Base-by-base conservation (phyloP, 106 monocot genomes). In the Platanthera zijinensis region DNA sequence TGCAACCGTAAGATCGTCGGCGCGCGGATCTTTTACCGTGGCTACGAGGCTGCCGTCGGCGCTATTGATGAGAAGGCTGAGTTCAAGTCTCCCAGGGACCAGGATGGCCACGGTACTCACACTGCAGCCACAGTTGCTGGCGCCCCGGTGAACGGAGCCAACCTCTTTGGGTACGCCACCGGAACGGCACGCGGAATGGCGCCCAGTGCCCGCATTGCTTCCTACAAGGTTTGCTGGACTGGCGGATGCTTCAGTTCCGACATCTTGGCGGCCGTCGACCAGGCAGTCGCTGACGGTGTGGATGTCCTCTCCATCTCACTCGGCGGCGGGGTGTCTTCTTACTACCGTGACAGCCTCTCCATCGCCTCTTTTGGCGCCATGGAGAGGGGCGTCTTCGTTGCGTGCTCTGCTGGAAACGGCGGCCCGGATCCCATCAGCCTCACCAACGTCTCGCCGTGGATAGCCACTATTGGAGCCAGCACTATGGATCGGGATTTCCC, bases 71-170 rank as follows among this genome's bases (percentile, higher is more conserved):
- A 80, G 79, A 89, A 80, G 78, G 72, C 15, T 15, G 90, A 93
- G 84, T 79, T 69, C 85, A 88, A 87, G 84, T 92, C 93, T 8
- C 89, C 95, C 3, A 79, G 92, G 21, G 92, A 96, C 69, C 84
- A 89, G 50, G 92, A 96, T 71, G 92, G 92, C n/a, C 95, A 96
- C 77, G 95, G 95, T 7, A 96, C 95, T 13, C 95, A 95, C 87
- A 95, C 95, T 2, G 92, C 95, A 5, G 88, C 90, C 64, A 95
- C 92, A 0, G 95, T 72, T 22, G 90, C 85, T 0, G 95, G 95
- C 12, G 71, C 82, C 22, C 81, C 92, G 8, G 92, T 87, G 12
- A 51, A 74, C 12, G 79, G 82, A 51, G 95, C 95, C 8, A 85
- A 82, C 80, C 75, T 95, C 12, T 75, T 90, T 11, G 92, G 90